Evolutionary conservation across 2,329 filamentous ascomycete species (phyloP).

Genomic region (Beauveria pseudobassiana): DNA sequence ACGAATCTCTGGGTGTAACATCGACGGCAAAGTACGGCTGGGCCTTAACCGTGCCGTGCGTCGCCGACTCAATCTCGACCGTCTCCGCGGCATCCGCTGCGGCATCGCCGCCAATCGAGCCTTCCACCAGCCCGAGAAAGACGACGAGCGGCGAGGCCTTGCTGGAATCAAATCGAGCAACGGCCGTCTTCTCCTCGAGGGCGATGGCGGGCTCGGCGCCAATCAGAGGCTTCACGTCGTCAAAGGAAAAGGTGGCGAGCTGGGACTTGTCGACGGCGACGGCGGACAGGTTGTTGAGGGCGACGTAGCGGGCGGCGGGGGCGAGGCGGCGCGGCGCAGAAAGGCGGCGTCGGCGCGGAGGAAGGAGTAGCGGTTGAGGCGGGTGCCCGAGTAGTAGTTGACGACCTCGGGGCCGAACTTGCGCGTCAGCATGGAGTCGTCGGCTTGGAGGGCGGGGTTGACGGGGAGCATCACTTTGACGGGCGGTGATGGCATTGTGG

Average conservation of each 20-base stretch:
- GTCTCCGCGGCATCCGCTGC: conserved; percentile 18
- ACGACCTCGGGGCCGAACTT: conserved; percentile 74
- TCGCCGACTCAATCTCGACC: conserved; percentile 21
- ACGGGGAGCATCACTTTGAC: conserved; percentile 35
- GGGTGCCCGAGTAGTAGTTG: conserved; percentile 78
- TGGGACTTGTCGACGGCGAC: conserved; percentile 49
- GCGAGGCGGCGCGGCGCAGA: conserved; percentile 60
- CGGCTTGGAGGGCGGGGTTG: conserved; percentile 35
- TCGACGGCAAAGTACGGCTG: conserved; percentile 86
- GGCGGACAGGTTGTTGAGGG: conserved; percentile 72
- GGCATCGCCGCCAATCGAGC: conserved; percentile 36
- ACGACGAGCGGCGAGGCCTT: conserved; percentile 63
- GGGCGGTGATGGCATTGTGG: conserved; percentile 4
- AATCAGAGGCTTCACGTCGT: conserved; percentile 63
- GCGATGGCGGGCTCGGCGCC: conserved; percentile 62
- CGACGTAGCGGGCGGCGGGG: conserved; percentile 62
- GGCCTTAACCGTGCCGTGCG: conserved; percentile 65
- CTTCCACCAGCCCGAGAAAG: conserved; percentile 78
- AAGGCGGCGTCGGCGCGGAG: conserved; percentile 65
- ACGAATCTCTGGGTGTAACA: conserved; percentile 62
- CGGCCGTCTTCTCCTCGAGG: conserved; percentile 62
- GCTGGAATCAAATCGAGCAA: conserved; percentile 67
- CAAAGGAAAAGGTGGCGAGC: conserved; percentile 61
- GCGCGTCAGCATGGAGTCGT: conserved; percentile 61
- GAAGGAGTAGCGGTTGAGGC: conserved; percentile 73